A percentile compares a stretch with the other conserved stretches of the same genome.
Evolutionary conservation across 2,329 filamentous ascomycete species (phyloP).

Genomic region (Fusarium sp.): DNA sequence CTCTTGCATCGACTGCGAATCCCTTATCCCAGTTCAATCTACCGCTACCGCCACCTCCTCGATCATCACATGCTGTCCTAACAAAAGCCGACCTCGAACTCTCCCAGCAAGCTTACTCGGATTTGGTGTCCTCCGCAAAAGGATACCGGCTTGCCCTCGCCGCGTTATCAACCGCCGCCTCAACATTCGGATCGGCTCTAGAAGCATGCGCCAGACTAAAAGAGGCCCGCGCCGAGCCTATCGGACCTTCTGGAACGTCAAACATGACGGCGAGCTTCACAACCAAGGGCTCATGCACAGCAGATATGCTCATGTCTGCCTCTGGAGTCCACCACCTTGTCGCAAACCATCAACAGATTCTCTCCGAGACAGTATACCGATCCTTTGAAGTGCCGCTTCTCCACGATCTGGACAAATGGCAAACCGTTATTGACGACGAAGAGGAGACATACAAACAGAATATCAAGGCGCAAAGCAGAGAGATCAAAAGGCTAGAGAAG

Average conservation of each 20-base stretch:
- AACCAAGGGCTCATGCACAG: constrained; percentile 67
- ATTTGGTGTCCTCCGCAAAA: constrained; percentile 73
- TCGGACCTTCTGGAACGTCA: constrained; percentile 56
- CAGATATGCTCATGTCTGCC: constrained; percentile 72
- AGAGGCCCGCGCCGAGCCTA: constrained; percentile 72
- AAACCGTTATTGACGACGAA: constrained; percentile 73
- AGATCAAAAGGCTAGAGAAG: constrained; percentile 74
- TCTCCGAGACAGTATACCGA: constrained; percentile 76
- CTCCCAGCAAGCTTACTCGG: constrained; percentile 73
- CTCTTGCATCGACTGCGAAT: constrained; percentile 73
- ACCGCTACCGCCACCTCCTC: constrained; percentile 71
- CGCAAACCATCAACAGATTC: constrained; percentile 78
- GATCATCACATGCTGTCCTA: constrained; percentile 70
- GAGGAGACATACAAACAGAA: constrained; percentile 70
- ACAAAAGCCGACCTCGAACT: constrained; percentile 73
- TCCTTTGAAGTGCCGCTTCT: constrained; percentile 76
- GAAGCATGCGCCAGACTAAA: constrained; percentile 77
- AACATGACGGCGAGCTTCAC: constrained; percentile 64
- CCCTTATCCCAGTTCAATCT: constrained; percentile 71
- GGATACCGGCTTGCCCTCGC: constrained; percentile 73
- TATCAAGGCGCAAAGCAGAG: constrained; percentile 67
- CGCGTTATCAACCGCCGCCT: constrained; percentile 71
- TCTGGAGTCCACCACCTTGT: constrained; percentile 76
- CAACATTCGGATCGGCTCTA: constrained; percentile 73
- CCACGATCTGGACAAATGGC: constrained; percentile 77